phyloP scores from a whole-genome alignment of 2,329 filamentous ascomycete genomes.

The Thielaviopsis cerberus region DNA sequence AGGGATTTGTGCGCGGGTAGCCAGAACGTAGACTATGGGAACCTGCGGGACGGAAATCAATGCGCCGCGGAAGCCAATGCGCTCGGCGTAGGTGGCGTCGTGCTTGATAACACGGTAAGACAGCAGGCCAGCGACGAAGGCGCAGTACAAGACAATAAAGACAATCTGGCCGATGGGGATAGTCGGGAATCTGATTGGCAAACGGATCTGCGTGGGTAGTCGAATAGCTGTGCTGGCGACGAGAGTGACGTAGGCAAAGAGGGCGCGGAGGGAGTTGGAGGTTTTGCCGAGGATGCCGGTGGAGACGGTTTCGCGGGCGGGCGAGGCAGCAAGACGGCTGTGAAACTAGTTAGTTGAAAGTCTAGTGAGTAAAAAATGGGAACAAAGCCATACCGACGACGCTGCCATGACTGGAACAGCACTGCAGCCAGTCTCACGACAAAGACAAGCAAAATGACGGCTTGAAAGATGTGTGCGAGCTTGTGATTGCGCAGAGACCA shows the following conservation, averaged over 20 bases:
- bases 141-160: constrained; percentile 37
- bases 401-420: constrained; percentile 2
- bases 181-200: constrained; percentile 37
- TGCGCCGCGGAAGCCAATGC: constrained; percentile 47
- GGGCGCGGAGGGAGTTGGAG: constrained; percentile 35
- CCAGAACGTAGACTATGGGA: constrained; percentile 43
- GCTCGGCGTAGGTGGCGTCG: constrained; percentile 42
- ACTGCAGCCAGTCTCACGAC: neutral
- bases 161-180: constrained; percentile 37
- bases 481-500: constrained; percentile 10
- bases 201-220: constrained; percentile 26
- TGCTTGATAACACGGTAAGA: constrained; percentile 27
- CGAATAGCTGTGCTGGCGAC: constrained; percentile 36
- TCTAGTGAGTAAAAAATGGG: neutral
- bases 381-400: constrained; percentile 6
- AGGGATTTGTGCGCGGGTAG: constrained; percentile 37
- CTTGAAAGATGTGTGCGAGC: constrained; percentile 6
- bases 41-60: constrained; percentile 48
- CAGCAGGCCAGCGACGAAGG: constrained; percentile 40
- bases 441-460: constrained; percentile 1
- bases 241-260: constrained; percentile 36
- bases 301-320: constrained; percentile 23
- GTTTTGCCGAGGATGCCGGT: constrained; percentile 32
- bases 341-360: neutral
- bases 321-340: constrained; percentile 28